These are phyloP conservation scores for Salix brachista DNA, from an alignment of 345 rosid species.

Conservation along the genomic window DNA sequence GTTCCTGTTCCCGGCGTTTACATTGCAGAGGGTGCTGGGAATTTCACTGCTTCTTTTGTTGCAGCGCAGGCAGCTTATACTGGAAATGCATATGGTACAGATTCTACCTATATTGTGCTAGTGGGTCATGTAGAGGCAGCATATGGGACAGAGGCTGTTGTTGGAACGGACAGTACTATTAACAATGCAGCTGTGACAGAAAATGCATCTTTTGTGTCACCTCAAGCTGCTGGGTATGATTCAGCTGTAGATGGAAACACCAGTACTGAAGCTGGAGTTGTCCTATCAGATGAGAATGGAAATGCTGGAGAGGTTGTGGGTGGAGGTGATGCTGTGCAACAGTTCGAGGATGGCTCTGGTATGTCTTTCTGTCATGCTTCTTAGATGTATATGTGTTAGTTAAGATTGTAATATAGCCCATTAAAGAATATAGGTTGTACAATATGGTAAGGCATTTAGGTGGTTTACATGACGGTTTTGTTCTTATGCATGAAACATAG, in stretches of 20 bases:
- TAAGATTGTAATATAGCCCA: neutral
- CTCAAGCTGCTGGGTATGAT: slow-evolving; percentile 31
- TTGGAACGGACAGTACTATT: slow-evolving; percentile 6
- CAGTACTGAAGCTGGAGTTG: slow-evolving; percentile 30
- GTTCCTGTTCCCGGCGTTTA: slow-evolving; percentile 20
- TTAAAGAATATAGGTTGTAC: neutral
- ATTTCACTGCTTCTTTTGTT: slow-evolving; percentile 27
- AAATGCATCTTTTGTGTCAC: slow-evolving; percentile 14
- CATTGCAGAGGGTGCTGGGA: slow-evolving; percentile 34
- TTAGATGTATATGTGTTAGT: neutral
- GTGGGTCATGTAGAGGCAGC: slow-evolving; percentile 18
- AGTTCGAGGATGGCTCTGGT: slow-evolving; percentile 57
- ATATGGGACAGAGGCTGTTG: slow-evolving; percentile 23
- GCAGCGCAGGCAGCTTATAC: slow-evolving; percentile 21
- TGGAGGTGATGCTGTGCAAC: slow-evolving; percentile 39
- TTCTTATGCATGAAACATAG: neutral
- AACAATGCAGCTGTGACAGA: slow-evolving; percentile 23
- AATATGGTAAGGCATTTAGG: neutral
- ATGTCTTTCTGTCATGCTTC: slow-evolving; percentile 17
- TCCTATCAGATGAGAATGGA: slow-evolving; percentile 53
- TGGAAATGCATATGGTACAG: slow-evolving; percentile 16
- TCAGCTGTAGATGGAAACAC: slow-evolving; percentile 56
- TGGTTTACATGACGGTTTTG: neutral
- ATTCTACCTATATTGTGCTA: slow-evolving; percentile 21
- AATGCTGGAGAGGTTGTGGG: slow-evolving; percentile 34